Evolutionary conservation across 129 eudicot species (phyloP).

Genomic region (Lactuca saligna): DNA sequence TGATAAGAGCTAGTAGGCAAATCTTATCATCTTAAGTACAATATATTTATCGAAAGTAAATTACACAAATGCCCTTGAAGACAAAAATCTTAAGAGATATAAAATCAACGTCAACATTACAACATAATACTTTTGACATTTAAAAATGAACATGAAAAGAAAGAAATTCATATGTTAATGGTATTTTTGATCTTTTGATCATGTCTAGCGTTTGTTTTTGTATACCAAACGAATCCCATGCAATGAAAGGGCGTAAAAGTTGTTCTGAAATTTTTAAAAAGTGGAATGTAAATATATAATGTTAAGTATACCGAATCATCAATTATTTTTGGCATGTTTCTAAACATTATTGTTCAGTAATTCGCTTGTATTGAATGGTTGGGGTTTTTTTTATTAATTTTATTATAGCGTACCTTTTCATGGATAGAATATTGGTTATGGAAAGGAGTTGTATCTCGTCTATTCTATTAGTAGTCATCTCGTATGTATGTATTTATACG

Average conservation of each 20-base stretch:
- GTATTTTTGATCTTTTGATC: background rate
- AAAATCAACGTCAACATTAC: background rate
- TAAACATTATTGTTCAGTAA: slow-evolving; percentile 20
- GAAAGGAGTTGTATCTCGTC: background rate
- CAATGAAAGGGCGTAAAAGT: slow-evolving; percentile 3
- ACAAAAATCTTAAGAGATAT: background rate
- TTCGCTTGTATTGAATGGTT: slow-evolving; percentile 9
- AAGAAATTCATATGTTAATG: background rate
- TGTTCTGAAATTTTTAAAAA: background rate
- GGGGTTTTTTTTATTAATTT: background rate
- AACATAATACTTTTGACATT: background rate
- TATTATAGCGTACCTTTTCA: background rate
- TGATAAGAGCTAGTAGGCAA: slow-evolving; percentile 13
- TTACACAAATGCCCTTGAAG: background rate
- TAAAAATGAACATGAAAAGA: background rate
- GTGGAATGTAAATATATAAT: background rate
- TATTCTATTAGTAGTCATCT: too few relatives aligned
- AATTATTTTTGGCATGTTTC: slow-evolving; percentile 4
- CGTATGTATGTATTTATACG: too few relatives aligned
- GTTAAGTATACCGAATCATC: slow-evolving; percentile 31
- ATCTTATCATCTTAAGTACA: slow-evolving; percentile 26
- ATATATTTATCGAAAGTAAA: background rate
- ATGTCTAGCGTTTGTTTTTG: slow-evolving; percentile 15
- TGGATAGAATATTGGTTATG: background rate
- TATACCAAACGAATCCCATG: slow-evolving; percentile 13